Base-by-base conservation (phyloP, 345 rosid species). In the Dipteronia dyeriana region DNA sequence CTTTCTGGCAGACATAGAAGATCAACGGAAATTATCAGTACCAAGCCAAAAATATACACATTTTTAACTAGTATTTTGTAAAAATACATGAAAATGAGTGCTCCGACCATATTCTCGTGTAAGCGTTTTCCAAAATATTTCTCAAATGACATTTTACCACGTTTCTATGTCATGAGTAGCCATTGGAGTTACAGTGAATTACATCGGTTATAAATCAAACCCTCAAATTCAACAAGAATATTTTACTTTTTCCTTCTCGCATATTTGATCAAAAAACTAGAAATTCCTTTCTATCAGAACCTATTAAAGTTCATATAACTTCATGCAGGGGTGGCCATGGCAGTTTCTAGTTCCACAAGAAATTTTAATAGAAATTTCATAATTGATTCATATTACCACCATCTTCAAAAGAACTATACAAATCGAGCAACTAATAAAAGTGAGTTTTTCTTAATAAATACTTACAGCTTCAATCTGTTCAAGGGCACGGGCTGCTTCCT, bases 401-500 rank as follows among this genome's bases (percentile, higher is more conserved):
- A 20, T 54, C 56, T 22, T 56, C 41, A 26, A 43, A 69, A 76
- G 43, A 67, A 45, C 10, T 6, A 9, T 41, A 68, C 6, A 68
- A 7, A 11, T 41, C 13, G 12, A 68, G 54, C 31, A 14, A 38
- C n/a, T 20, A 64, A 51, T 4, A 53, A 59, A 68, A 31, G 54
- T 26, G 72, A 54, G 34, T 60, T 67, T 59, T 43, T 75, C 64
- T 66, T 29, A 60, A 60, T 51, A 1, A 5, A 19, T 13, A 82
- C 92, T 89, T 77, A 95, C 99, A 20, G 88, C 93, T 94, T 95
- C 98, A 78, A 95, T 95, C 81, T 94, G 98, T 86, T 93, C 85
- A 22, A 95, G 79, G 77, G 95, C 86, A 0, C 86, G 86, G 60
- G 84, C 91, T 9, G 97, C 90, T 75, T 92, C 90, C 83, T 94